Evolutionary conservation across 2,329 filamentous ascomycete species (phyloP), one percentile per base, ranked within the genome.

Genomic region (Elsinoe necatrix): DNA sequence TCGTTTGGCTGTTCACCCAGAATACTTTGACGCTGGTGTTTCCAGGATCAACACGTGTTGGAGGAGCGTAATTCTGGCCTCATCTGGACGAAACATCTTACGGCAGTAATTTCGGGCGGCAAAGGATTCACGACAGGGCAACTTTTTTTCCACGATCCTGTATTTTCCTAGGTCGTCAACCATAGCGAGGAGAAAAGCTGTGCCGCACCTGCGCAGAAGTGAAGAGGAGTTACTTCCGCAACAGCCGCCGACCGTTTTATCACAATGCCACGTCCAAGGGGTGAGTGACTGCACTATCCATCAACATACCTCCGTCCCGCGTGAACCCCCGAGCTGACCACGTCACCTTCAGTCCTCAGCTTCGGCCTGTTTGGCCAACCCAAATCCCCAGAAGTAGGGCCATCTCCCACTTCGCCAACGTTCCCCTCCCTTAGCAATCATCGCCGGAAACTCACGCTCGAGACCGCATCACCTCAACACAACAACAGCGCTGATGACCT

Each of bases 361-460:
- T 45, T 56, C 14, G 41, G 54, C 54, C 37, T 56, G 14, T 56
- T 56, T 48, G 54, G 54, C 16, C 54, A 45, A 37, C 25, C 41
- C 4, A 56, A 48, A 39, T 56, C 54, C 5, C 41, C 54, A 45
- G 54, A 56, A 23, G 39, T 37, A 21, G 41, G 23, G 12, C 42
- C 54, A 14, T 45, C 54, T n/a, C 54, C 54, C 41, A 47, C 29
- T 35, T 56, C 54, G 23, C 54, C 54, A 27, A 56, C 54, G 37
- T 56, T 56, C 29, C 54, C 54, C 18, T 45, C 41, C 27, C 39
- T 59, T 20, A 59, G 55, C 43, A 58, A 57, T 59, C 60, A 60
- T 37, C 51, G 58, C 27, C 29, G 55, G 31, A 58, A 50, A 29
- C 57, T 57, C 20, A 56, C 42, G 12, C 51, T 61, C 42, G 58